phyloP scores from a whole-genome alignment of 2,329 filamentous ascomycete genomes.

The Rutstroemia sydowiana region DNA sequence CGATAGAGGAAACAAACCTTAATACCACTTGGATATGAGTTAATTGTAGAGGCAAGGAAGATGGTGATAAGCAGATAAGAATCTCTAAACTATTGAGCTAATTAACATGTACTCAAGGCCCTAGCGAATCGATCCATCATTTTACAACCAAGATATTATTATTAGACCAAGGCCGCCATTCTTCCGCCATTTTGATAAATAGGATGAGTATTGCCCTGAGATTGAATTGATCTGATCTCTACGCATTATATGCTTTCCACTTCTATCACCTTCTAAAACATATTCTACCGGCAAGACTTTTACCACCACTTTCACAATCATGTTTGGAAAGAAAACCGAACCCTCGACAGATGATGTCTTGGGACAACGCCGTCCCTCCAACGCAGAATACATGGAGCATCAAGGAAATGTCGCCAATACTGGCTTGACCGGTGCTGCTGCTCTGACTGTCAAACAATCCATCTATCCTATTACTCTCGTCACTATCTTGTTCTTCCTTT shows the following conservation, averaged over 20 bases:
- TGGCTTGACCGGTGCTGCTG: background rate
- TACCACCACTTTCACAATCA: background rate
- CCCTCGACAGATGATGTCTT: background rate
- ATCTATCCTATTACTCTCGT: slow-evolving; percentile 10
- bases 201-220: background rate
- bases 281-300: background rate
- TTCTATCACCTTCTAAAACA: background rate
- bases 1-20: too few species aligned
- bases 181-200: slow-evolving; percentile 1
- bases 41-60: too few species aligned
- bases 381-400: background rate
- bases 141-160: background rate
- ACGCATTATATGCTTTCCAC: background rate
- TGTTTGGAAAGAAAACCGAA: slow-evolving; percentile 3
- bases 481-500: slow-evolving; percentile 7
- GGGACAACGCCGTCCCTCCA: background rate
- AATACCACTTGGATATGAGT: too few species aligned
- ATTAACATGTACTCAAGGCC: background rate
- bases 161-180: background rate
- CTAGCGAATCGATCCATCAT: background rate
- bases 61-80: too few species aligned
- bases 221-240: background rate
- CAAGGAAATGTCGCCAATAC: background rate
- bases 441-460: slow-evolving; percentile 5
- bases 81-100: background rate